These are phyloP conservation scores for Diaporthe vaccinii DNA, from an alignment of 2,329 filamentous ascomycete species.

Conservation along the genomic window DNA sequence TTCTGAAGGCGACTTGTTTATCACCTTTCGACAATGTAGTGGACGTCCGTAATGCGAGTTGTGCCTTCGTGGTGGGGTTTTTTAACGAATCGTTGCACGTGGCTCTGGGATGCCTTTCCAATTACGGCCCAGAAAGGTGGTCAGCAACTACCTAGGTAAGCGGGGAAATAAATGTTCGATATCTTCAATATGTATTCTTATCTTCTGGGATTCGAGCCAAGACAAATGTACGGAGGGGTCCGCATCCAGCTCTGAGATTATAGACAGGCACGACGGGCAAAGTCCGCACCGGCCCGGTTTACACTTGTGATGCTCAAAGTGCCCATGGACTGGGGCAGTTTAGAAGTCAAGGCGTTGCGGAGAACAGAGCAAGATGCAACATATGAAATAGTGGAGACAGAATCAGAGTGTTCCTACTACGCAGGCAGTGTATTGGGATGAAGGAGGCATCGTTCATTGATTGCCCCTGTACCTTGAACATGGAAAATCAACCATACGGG, in stretches of 20 bases:
- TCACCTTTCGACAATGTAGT: conserved; percentile 2
- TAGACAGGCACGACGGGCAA: conserved; percentile 23
- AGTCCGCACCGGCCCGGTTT: background rate
- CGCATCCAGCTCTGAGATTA: background rate
- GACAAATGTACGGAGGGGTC: background rate
- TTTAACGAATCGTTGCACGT: background rate
- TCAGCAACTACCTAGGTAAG: conserved; percentile 10
- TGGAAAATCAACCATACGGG: fast-evolving
- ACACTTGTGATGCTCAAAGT: background rate
- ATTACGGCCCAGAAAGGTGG: background rate
- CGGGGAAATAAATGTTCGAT: background rate
- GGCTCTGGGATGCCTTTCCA: background rate
- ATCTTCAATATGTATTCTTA: background rate
- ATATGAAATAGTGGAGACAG: background rate
- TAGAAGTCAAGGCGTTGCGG: background rate
- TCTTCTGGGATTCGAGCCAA: conserved; percentile 3
- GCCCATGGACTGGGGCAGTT: background rate
- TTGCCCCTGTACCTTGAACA: background rate
- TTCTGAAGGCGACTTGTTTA: background rate
- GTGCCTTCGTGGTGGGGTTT: too few relatives aligned
- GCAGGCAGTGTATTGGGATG: background rate
- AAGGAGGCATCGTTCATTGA: background rate
- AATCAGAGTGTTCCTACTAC: background rate
- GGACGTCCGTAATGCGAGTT: background rate
- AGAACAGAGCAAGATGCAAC: background rate